A percentile compares a stretch with the other conserved stretches of the same genome.
Evolutionary conservation across 495 filamentous ascomycete species (phyloP).

Genomic region (Penicillium lagena): DNA sequence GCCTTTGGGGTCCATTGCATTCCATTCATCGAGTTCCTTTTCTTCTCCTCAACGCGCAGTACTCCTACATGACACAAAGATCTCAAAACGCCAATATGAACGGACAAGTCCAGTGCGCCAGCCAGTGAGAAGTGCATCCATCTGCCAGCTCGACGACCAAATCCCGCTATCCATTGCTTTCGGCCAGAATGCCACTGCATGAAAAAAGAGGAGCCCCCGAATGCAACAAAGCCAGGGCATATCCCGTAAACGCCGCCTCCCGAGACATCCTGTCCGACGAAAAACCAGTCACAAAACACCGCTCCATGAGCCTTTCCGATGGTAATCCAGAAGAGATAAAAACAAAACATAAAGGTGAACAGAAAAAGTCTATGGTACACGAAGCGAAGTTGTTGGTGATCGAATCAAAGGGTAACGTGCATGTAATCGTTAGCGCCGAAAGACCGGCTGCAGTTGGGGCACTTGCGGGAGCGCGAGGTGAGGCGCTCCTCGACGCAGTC

Average conservation of each 20-base stretch:
- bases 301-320: slow-evolving; percentile 33
- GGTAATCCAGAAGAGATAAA: slow-evolving; percentile 15
- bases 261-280: too few species aligned
- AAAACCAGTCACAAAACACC: slow-evolving; percentile 33
- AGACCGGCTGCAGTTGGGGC: slow-evolving; percentile 82
- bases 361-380: slow-evolving; percentile 34
- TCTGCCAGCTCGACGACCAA: too few species aligned
- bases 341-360: slow-evolving; percentile 6
- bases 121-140: slow-evolving; percentile 2
- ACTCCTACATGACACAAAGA: slow-evolving; percentile 32
- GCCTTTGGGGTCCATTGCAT: slow-evolving; percentile 2
- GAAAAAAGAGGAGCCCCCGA: neutral
- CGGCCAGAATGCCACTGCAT: slow-evolving; percentile 13
- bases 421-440: slow-evolving; percentile 88
- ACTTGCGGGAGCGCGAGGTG: slow-evolving; percentile 84
- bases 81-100: slow-evolving; percentile 9
- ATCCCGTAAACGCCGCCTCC: slow-evolving; percentile 34
- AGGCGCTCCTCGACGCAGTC: slow-evolving; percentile 83
- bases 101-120: slow-evolving; percentile 9
- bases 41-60: slow-evolving; percentile 9
- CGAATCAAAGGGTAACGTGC: slow-evolving; percentile 48
- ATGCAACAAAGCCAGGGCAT: slow-evolving; percentile 6
- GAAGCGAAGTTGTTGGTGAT: slow-evolving; percentile 11
- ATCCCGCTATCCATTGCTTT: slow-evolving; percentile 3
- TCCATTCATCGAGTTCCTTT: slow-evolving; percentile 11